Evolutionary conservation across 345 rosid genomes (phyloP), one percentile per base, ranked within the genome.

Genomic region (Raphanus sativus): DNA sequence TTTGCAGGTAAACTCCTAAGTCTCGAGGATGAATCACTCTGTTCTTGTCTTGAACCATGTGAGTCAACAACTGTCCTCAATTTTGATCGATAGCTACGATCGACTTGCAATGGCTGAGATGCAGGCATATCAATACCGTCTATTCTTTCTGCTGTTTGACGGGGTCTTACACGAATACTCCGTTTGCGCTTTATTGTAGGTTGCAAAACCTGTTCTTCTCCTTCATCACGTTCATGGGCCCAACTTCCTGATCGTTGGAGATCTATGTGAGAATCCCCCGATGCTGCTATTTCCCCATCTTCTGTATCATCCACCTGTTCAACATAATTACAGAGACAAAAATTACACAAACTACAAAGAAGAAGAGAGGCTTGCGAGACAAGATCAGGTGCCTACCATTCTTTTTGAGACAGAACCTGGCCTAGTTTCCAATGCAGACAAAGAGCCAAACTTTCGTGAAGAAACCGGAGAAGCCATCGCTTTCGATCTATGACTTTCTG

Each of bases 261-360:
- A 63, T 96, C 97, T 83, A 86, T 67, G 82, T 90, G 97, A 82
- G 98, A 93, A 80, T 93, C 99, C 83, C 89, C 96, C 26, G 99
- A 95, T 40, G 86, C 76, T n/a, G 89, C 99, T 73, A 96, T 91
- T 83, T 96, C 99, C 70, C 99, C 99, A 74, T 96, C 99, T 84
- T 96, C 99, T 52, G 91, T 84, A 36, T 96, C 99, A 85, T 96
- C 97, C 26, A 82, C 74, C 99, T 96, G 90, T 76, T 77, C 65
- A 75, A 81, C 69, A 77, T 73, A 67, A 69, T 16, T 65, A 77
- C 40, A 65, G 63, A 55, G 69, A 29, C 77, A 79, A 70, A 79
- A 71, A 52, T 62, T 66, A 73, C 62, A 69, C 65, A 58, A 69
- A 63, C 38, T 12, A 64, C 3, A 62, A 70, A 65, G 17, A 64